phyloP scores from a whole-genome alignment of 495 filamentous ascomycete species.

The Wilcoxina mikolae region DNA sequence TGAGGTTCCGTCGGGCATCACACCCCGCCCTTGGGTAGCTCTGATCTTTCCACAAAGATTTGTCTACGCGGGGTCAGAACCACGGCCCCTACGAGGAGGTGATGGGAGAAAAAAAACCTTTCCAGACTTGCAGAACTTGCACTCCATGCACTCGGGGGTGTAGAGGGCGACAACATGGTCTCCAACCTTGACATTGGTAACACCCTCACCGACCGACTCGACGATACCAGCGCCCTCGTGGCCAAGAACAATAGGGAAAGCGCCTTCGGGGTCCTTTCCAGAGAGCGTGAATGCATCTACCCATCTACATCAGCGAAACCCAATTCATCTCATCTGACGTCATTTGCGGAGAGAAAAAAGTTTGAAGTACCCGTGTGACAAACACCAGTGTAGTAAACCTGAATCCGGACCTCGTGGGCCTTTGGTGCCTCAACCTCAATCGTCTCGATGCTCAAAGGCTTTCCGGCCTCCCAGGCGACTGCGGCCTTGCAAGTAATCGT shows the following conservation, averaged over 20 bases:
- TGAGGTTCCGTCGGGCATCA: slow-evolving; percentile 95
- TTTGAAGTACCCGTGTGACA: slow-evolving; percentile 76
- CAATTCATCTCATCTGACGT: slow-evolving; percentile 4
- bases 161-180: slow-evolving; percentile 94
- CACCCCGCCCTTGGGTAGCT: slow-evolving; percentile 84
- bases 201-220: slow-evolving; percentile 91
- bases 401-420: slow-evolving; percentile 88
- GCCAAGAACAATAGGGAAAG: slow-evolving; percentile 89
- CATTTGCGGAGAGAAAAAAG: neutral
- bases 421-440: slow-evolving; percentile 84
- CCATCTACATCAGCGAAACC: neutral
- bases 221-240: slow-evolving; percentile 96
- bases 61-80: slow-evolving; percentile 36
- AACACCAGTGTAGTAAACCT: slow-evolving; percentile 93
- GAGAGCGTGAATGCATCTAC: slow-evolving; percentile 91
- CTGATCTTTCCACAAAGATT: slow-evolving; percentile 99
- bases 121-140: slow-evolving; percentile 98
- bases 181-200: slow-evolving; percentile 81
- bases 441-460: slow-evolving; percentile 76
- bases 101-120: slow-evolving; percentile 36
- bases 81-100: neutral
- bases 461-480: slow-evolving; percentile 87
- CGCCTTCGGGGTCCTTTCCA: slow-evolving; percentile 94
- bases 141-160: slow-evolving; percentile 78
- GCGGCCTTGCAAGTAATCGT: slow-evolving; percentile 76